Conservation (phyloP, 495 filamentous ascomycete genomes). For the Hypoxylon perforatum region DNA sequence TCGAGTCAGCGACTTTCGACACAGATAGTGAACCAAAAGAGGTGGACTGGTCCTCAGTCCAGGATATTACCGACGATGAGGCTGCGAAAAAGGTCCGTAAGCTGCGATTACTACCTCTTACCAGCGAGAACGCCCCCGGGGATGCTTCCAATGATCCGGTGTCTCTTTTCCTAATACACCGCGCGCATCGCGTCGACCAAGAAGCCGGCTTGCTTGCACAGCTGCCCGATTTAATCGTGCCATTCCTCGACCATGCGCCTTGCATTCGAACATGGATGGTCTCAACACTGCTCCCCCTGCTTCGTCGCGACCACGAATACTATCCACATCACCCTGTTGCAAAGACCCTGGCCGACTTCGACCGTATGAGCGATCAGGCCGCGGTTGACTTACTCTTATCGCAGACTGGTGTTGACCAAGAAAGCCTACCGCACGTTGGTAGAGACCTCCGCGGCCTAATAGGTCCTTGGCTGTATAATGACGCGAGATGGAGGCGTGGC, state of each 20-base stretch:
- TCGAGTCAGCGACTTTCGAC: slow-evolving; percentile 58
- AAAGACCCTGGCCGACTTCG: slow-evolving; percentile 69
- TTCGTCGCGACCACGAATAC: slow-evolving; percentile 87
- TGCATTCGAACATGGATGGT: slow-evolving; percentile 79
- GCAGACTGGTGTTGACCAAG: slow-evolving; percentile 60
- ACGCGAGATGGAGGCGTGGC: slow-evolving; percentile 66
- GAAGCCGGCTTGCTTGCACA: slow-evolving; percentile 81
- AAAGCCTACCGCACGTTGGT: slow-evolving; percentile 61
- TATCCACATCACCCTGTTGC: slow-evolving; percentile 69
- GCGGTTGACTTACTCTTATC: slow-evolving; percentile 77
- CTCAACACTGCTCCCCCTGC: slow-evolving; percentile 79
- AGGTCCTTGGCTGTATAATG: slow-evolving; percentile 85
- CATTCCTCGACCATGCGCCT: slow-evolving; percentile 76
- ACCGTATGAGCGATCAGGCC: slow-evolving; percentile 68
- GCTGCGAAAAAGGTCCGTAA: slow-evolving; percentile 77
- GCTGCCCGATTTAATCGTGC: slow-evolving; percentile 74
- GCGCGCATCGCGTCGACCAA: slow-evolving; percentile 78
- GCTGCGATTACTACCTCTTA: slow-evolving; percentile 73
- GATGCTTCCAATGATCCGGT: slow-evolving; percentile 66
- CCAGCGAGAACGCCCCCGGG: slow-evolving; percentile 57
- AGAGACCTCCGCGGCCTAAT: slow-evolving; percentile 80
- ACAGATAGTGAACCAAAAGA: slow-evolving; percentile 42
- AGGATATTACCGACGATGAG: slow-evolving; percentile 69
- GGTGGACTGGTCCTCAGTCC: slow-evolving; percentile 69
- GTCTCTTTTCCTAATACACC: slow-evolving; percentile 77